Evolutionary conservation across 352 stramenopile genomes (phyloP), one percentile per base, ranked within the genome.

Genomic region (Saprolegnia diclina): DNA sequence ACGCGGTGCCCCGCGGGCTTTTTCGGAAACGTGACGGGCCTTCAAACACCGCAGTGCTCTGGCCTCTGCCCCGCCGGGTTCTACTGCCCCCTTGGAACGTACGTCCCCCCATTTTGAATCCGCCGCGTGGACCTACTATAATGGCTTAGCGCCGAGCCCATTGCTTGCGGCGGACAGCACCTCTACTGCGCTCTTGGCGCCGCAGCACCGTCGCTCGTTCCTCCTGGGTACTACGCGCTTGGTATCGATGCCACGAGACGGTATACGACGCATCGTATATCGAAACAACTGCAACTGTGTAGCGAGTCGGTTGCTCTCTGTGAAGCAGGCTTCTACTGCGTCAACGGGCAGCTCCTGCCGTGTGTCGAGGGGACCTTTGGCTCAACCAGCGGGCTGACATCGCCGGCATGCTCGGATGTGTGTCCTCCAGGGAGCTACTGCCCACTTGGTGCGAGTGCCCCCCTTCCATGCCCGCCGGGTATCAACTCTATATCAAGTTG

Each of bases 151-250:
- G 57, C 71, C 7, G 56, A 40, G 0, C 80, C 81, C 0, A 26
- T 83, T 7, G 65, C 76, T 29, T 94, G 84, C 64, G 82, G 80
- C 0, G 64, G 71, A 35, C 46, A 76, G 5, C 45, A 79, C 42
- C 19, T 67, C 11, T 94, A 85, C 65, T 95, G 88, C 62, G 81
- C 85, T 4, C n/a, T 86, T 0, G 71, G 81, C n/a, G 85, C 80
- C 10, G 42, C 24, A 0, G 52, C 64, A 16, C 74, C 83, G 19
- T 11, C 68, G 2, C 19, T 44, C 4, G 77, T 87, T 11, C 64
- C 57, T 0, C 0, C 19, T 4, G 78, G 78, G 0, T 85, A 73
- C 35, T 91, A 83, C 70, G 77, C 81, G 4, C 57, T 82, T 46
- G 79, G 72, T 5, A 42, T 67, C 32, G 72, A 72, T 56, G 63